phyloP scores from a whole-genome alignment of 2,329 filamentous ascomycete genomes.

The Colletotrichum sublineola region DNA sequence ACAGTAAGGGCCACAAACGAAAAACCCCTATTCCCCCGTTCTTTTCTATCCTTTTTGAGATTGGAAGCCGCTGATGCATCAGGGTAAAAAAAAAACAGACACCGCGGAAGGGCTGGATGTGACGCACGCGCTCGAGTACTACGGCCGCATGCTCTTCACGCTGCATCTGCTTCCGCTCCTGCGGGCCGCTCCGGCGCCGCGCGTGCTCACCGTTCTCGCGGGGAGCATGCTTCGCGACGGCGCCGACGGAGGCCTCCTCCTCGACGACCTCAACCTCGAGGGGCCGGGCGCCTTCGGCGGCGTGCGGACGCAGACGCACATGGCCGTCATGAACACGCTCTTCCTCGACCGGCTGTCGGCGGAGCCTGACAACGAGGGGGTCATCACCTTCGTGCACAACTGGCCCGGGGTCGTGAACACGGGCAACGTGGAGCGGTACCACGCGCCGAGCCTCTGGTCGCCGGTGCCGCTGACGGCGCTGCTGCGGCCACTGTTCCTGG shows the following conservation, averaged over 20 bases:
- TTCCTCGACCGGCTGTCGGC: constrained; percentile 45
- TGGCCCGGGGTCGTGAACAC: constrained; percentile 50
- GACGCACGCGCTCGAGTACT: constrained; percentile 56
- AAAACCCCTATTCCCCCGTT: fast-evolving
- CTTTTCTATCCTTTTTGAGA: neutral
- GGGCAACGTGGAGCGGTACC: constrained; percentile 37
- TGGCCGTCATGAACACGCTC: constrained; percentile 44
- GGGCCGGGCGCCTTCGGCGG: constrained; percentile 44
- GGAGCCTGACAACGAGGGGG: constrained; percentile 25
- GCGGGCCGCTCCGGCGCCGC: constrained; percentile 38
- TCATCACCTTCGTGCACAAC: constrained; percentile 48
- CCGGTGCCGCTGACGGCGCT: constrained; percentile 31
- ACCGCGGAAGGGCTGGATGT: constrained; percentile 59
- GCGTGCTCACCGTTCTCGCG: constrained; percentile 47
- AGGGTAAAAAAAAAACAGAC: constrained; percentile 44
- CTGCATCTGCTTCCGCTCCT: constrained; percentile 57
- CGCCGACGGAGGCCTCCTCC: constrained; percentile 40
- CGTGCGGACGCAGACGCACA: constrained; percentile 42
- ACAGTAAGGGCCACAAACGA: constrained; percentile 13
- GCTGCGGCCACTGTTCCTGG: constrained; percentile 34
- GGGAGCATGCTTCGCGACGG: constrained; percentile 43
- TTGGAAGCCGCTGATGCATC: neutral
- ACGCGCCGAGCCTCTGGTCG: constrained; percentile 9
- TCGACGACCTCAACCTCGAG: constrained; percentile 46
- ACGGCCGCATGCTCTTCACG: constrained; percentile 59